Percentiles rank a stretch among this genome's conserved stretches.
These are phyloP conservation scores for Diaporthe eres DNA, from an alignment of 2,329 filamentous ascomycete species.

Conservation along the genomic window DNA sequence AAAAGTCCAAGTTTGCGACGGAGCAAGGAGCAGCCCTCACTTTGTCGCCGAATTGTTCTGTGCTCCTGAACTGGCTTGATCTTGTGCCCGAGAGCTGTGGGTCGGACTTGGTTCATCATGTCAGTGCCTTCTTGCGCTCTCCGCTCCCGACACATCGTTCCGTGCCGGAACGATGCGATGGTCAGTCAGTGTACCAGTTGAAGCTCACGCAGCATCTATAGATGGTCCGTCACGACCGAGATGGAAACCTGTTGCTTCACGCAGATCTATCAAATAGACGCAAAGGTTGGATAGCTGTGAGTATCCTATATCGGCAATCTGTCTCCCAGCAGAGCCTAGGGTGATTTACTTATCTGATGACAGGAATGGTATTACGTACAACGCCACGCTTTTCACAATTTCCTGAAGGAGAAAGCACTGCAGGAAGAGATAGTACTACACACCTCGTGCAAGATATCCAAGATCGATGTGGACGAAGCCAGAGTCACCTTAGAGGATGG, in stretches of 20 bases:
- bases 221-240: conserved; percentile 4
- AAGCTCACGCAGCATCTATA: background rate
- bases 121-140: background rate
- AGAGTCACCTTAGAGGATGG: conserved; percentile 25
- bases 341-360: background rate
- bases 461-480: background rate
- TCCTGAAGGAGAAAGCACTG: background rate
- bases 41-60: conserved; percentile 13
- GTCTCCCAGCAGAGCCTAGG: background rate
- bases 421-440: background rate
- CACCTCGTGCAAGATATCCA: conserved; percentile 12
- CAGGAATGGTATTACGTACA: conserved; percentile 23
- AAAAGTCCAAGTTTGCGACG: conserved; percentile 27
- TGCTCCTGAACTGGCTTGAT: conserved; percentile 5
- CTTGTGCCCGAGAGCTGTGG: conserved; percentile 7
- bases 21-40: conserved; percentile 18
- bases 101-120: conserved; percentile 14
- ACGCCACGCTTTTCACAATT: conserved; percentile 1
- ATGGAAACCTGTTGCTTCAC: conserved; percentile 5
- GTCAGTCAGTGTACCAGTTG: too few species aligned
- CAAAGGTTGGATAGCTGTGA: conserved; percentile 21
- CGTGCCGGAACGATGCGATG: background rate
- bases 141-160: background rate
- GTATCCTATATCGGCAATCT: background rate
- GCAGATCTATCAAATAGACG: conserved; percentile 16